These are phyloP conservation scores for Monilinia polystroma DNA, from an alignment of 2,329 filamentous ascomycete species.

Conservation along the genomic window DNA sequence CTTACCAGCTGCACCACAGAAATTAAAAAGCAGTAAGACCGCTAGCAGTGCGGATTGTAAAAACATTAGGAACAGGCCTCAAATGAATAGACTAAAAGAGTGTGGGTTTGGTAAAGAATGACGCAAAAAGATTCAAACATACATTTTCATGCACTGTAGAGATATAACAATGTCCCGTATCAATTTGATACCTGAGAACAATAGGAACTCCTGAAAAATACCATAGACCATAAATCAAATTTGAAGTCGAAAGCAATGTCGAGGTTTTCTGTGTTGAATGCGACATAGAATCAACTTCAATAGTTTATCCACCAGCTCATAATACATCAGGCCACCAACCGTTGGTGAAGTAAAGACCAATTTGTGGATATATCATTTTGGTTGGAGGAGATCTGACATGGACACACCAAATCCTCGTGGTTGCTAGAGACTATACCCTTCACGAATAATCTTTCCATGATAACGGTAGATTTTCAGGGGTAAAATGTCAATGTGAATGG, in stretches of 20 bases:
- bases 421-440: constrained; percentile 4
- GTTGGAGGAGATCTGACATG: neutral
- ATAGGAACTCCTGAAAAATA: neutral
- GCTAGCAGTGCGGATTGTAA: neutral
- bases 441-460: neutral
- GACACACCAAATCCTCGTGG: constrained; percentile 1
- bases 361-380: neutral
- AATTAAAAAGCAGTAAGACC: neutral
- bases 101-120: constrained; percentile 5
- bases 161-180: constrained; percentile 15
- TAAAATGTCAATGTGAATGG: neutral
- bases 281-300: neutral
- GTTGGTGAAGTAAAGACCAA: neutral
- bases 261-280: neutral
- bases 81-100: constrained; percentile 9
- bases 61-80: neutral
- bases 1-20: constrained; percentile 9
- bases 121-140: constrained; percentile 3
- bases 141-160: neutral
- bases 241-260: neutral
- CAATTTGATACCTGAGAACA: neutral
- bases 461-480: constrained; percentile 1
- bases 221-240: neutral
- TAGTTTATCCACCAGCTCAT: neutral
- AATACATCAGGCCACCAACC: neutral